These are phyloP conservation scores for Saccharomycopsis phalli DNA, from an alignment of 1,139 yeast species.

Conservation along the genomic window DNA sequence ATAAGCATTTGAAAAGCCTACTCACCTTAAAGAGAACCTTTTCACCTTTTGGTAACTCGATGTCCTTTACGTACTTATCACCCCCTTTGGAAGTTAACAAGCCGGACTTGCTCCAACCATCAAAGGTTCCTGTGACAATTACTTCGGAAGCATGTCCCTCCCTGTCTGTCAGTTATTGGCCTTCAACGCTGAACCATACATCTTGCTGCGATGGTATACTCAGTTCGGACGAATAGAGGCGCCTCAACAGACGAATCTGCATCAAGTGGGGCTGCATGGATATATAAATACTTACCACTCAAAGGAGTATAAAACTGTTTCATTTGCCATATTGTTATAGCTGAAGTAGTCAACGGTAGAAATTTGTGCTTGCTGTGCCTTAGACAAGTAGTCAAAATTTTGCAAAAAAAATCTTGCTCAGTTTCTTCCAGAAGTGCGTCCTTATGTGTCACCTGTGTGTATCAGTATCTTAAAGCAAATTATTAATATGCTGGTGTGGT, in stretches of 20 bases:
- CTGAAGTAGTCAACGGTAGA: too few relatives aligned
- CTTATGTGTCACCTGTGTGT: too few relatives aligned
- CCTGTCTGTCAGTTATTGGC: conserved; percentile 9
- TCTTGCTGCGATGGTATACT: too few relatives aligned
- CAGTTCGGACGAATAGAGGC: too few relatives aligned
- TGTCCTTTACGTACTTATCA: conserved; percentile 37
- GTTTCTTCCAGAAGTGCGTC: too few relatives aligned
- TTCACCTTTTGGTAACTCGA: conserved; percentile 23
- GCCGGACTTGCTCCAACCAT: conserved; percentile 49
- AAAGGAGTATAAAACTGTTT: conserved; percentile 12
- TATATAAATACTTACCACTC: conserved; percentile 15
- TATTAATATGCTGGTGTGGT: too few relatives aligned
- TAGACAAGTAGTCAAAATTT: too few relatives aligned
- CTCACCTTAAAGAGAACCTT: conserved; percentile 38
- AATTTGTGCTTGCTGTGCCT: too few relatives aligned
- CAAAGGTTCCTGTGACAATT: conserved; percentile 58
- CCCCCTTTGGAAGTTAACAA: conserved; percentile 34
- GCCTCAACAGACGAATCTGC: too few relatives aligned
- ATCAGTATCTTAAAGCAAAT: too few relatives aligned
- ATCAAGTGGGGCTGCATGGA: neutral
- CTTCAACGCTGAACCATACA: neutral
- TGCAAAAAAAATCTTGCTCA: too few relatives aligned
- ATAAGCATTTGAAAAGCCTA: too few relatives aligned
- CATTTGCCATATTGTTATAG: conserved; percentile 7
- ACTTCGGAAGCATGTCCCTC: conserved; percentile 30